These are phyloP conservation scores for Talaromyces nanjingensis DNA, from an alignment of 495 filamentous ascomycete genomes.

Conservation along the genomic window DNA sequence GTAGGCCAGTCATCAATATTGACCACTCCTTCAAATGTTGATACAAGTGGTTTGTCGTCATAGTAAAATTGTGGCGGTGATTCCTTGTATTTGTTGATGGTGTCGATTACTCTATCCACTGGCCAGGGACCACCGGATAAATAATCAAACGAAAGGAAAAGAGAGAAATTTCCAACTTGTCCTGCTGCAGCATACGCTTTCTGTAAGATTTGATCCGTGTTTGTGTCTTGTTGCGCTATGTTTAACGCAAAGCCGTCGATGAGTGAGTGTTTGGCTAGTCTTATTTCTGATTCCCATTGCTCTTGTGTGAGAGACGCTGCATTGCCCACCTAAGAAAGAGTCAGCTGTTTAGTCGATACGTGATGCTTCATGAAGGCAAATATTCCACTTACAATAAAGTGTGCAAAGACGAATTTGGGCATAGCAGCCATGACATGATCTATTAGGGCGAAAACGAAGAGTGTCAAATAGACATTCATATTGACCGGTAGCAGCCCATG, in stretches of 20 bases:
- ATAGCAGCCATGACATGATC: not conserved
- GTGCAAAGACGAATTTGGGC: constrained; percentile 27
- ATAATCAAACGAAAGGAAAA: constrained; percentile 69
- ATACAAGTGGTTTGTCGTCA: constrained; percentile 54
- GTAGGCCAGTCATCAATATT: constrained; percentile 50
- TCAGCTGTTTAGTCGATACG: not conserved
- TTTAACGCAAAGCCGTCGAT: constrained; percentile 74
- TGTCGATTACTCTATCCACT: constrained; percentile 42
- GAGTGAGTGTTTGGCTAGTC: constrained; percentile 48
- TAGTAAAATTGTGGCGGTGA: constrained; percentile 47
- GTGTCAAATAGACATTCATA: not conserved
- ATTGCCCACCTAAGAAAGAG: constrained; percentile 19
- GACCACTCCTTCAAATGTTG: constrained; percentile 61
- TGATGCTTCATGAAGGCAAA: not conserved
- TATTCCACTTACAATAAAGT: constrained; percentile 25
- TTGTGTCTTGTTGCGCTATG: constrained; percentile 47
- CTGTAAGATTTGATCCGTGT: constrained; percentile 41
- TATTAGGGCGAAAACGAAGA: not conserved
- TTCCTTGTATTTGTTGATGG: constrained; percentile 51
- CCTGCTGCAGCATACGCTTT: constrained; percentile 52
- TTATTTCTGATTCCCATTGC: constrained; percentile 56
- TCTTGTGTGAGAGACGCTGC: constrained; percentile 24
- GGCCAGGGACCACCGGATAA: constrained; percentile 48
- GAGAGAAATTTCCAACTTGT: constrained; percentile 42
- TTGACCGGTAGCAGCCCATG: not conserved